These are phyloP conservation scores for Galerina marginata DNA, from an alignment of 768 basidiomycete genomes.

Conservation along the genomic window DNA sequence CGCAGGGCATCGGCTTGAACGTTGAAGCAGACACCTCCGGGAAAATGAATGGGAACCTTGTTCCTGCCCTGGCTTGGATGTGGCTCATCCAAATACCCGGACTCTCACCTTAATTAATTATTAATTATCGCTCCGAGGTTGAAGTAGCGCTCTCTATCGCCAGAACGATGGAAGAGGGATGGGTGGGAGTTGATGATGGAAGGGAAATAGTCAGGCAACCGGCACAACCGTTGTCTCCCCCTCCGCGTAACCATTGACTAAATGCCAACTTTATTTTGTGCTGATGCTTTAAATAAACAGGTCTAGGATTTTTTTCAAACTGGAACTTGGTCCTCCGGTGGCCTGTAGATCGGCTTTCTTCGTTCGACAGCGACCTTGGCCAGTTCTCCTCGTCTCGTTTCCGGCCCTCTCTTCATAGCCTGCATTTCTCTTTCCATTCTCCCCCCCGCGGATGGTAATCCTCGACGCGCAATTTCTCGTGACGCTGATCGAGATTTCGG, in stretches of 20 bases:
- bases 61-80: too few relatives aligned
- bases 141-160: not conserved
- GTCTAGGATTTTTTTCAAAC: not conserved
- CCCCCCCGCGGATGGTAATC: too few relatives aligned
- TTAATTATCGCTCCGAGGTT: not conserved
- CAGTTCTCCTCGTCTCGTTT: not conserved
- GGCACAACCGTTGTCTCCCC: constrained; percentile 19
- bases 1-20: not conserved
- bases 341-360: not conserved
- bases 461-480: too few relatives aligned
- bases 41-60: too few relatives aligned
- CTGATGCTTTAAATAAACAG: constrained; percentile 19
- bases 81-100: too few relatives aligned
- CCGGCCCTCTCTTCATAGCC: not conserved
- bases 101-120: not conserved
- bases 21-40: too few relatives aligned
- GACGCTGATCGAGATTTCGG: not conserved
- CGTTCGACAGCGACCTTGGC: constrained; percentile 1
- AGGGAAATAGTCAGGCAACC: constrained; percentile 25
- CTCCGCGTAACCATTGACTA: constrained; percentile 21
- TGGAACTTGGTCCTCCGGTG: constrained; percentile 9
- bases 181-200: constrained; percentile 4
- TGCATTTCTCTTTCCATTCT: not conserved
- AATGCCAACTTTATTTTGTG: constrained; percentile 13
- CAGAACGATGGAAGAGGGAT: not conserved